Conservation (phyloP, 1,284 basidiomycete genomes). For the Papiliotrema laurentii region DNA sequence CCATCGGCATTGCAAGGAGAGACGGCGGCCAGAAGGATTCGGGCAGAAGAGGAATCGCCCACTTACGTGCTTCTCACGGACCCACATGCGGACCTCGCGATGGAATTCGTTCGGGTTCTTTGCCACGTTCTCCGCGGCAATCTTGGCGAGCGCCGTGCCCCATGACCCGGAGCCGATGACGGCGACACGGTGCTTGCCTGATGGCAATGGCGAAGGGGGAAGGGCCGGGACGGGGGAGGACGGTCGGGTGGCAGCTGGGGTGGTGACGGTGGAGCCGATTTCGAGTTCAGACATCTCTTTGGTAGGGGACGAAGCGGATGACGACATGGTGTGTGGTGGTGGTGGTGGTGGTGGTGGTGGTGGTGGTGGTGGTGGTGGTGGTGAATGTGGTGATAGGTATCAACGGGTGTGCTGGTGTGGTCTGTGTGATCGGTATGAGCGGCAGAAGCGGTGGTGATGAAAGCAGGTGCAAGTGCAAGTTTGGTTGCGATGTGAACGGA, state of each 20-base stretch:
- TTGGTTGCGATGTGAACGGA: too few relatives aligned
- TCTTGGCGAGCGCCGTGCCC: conserved; percentile 57
- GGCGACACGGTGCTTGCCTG: conserved; percentile 54
- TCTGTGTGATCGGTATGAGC: neutral
- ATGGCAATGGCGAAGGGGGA: conserved; percentile 38
- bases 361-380: too few relatives aligned
- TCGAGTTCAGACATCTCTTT: conserved; percentile 29
- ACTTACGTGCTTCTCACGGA: conserved; percentile 49
- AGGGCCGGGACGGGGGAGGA: conserved; percentile 34
- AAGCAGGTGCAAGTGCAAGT: neutral
- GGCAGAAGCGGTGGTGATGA: neutral
- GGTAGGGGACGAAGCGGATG: conserved; percentile 26
- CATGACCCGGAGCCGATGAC: conserved; percentile 55
- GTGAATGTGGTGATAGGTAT: neutral
- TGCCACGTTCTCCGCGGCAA: conserved; percentile 54
- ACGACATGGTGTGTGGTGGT: too few relatives aligned
- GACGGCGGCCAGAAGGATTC: too few relatives aligned
- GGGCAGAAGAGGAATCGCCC: too few relatives aligned
- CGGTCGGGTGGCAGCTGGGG: conserved; percentile 37
- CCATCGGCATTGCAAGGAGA: neutral
- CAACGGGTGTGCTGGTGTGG: neutral
- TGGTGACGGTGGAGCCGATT: conserved; percentile 40
- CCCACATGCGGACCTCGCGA: conserved; percentile 54
- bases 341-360: too few relatives aligned
- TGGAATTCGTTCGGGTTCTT: conserved; percentile 49